A percentile compares a stretch with the other conserved stretches of the same genome.
Conservation (phyloP, 352 stramenopile genomes). For the Nothophytophthora sp. region DNA sequence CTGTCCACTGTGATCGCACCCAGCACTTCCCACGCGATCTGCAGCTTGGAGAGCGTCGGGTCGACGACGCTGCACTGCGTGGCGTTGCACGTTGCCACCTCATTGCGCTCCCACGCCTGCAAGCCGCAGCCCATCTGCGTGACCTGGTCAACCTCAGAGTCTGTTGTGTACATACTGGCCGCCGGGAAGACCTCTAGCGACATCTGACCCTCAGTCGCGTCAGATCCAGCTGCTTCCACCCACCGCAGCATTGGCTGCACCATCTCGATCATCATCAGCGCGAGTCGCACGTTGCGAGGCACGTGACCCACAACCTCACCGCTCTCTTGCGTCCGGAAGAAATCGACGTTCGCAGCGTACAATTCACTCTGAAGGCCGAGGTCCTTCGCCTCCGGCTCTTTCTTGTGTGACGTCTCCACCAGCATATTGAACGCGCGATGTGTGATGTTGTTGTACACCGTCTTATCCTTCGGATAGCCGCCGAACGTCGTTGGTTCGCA, state of each 20-base stretch:
- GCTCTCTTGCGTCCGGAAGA: constrained; percentile 34
- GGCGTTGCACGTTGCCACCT: constrained; percentile 54
- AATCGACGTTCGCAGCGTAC: constrained; percentile 70
- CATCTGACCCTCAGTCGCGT: constrained; percentile 5
- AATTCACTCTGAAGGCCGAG: constrained; percentile 81
- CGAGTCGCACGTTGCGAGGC: constrained; percentile 94
- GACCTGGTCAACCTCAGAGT: constrained; percentile 33
- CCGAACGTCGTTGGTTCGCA: constrained; percentile 90
- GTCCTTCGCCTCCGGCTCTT: constrained; percentile 66
- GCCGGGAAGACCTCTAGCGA: constrained; percentile 36
- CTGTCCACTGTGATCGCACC: constrained; percentile 74
- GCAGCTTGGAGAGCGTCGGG: constrained; percentile 38
- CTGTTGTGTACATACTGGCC: constrained; percentile 46
- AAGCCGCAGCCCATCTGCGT: constrained; percentile 54
- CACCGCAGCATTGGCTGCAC: constrained; percentile 94
- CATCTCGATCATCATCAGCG: constrained; percentile 94
- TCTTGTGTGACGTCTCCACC: constrained; percentile 95
- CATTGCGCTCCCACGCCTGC: constrained; percentile 26
- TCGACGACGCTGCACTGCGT: constrained; percentile 34
- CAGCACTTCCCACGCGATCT: constrained; percentile 80
- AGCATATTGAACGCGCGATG: constrained; percentile 97
- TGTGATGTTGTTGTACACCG: constrained; percentile 92
- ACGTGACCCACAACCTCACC: constrained; percentile 90
- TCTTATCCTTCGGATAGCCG: constrained; percentile 91
- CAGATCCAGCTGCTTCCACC: constrained; percentile 38